Percentiles rank a stretch among this genome's conserved stretches.
Conservation (phyloP, 1,284 basidiomycete genomes). For the Tilletia walkeri region DNA sequence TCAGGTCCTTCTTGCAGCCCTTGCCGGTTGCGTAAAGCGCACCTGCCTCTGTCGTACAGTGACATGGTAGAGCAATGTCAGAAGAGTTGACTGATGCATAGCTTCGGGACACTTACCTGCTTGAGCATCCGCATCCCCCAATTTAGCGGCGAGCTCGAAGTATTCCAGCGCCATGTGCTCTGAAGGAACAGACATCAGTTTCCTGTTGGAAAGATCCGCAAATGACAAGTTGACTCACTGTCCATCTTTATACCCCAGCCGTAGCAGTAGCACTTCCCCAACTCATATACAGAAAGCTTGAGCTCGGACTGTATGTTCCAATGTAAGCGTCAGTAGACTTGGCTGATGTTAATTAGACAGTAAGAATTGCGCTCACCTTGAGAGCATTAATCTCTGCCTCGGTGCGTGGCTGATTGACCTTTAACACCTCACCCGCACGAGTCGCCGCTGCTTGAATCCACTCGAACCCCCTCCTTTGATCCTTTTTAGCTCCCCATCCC, state of each 20-base stretch:
- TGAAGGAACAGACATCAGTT: neutral
- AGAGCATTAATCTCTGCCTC: conserved; percentile 58
- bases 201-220: neutral
- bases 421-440: conserved; percentile 73
- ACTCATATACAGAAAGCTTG: conserved; percentile 83
- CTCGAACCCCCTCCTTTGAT: conserved; percentile 67
- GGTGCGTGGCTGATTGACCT: conserved; percentile 57
- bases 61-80: neutral
- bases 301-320: conserved; percentile 63
- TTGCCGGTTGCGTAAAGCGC: conserved; percentile 81
- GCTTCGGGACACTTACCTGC: conserved; percentile 50
- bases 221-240: conserved; percentile 55
- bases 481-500: conserved; percentile 78
- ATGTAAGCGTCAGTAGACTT: too few relatives aligned
- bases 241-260: conserved; percentile 85
- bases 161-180: conserved; percentile 66
- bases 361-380: conserved; percentile 38
- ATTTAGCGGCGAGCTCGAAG: conserved; percentile 74
- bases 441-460: conserved; percentile 81
- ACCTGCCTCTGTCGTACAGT: conserved; percentile 60
- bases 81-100: neutral
- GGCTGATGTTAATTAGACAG: too few relatives aligned
- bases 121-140: conserved; percentile 84
- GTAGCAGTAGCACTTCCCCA: conserved; percentile 85
- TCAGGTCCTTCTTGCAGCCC: conserved; percentile 77